Base-by-base conservation (phyloP, 164 flowering plant species). In the Vitis riparia region DNA sequence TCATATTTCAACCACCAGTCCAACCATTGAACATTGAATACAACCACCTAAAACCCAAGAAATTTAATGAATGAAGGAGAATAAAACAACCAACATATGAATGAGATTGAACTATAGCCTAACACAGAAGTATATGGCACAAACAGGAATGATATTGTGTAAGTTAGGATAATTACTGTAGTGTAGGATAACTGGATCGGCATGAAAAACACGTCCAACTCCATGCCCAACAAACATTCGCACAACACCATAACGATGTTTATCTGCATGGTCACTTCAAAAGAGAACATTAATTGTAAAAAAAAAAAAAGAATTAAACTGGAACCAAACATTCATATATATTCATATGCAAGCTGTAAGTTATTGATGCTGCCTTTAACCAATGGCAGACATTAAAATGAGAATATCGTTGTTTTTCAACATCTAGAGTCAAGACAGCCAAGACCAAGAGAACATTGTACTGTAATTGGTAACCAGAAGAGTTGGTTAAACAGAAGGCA, bases 171-270 rank as follows among this genome's bases (percentile, higher is more conserved):
- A 53, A 75, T 84, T 87, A 96, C 99, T 84, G 80, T 69, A 83
- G 76, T 96, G 99, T 48, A 85, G 81, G 78, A 96, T 72, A 75
- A 93, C 90, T 47, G 99, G 98, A 81, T 91, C 97, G 29, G 92
- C 82, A 79, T 96, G 99, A 73, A 96, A 96, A 71, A 86, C 92
- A 44, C 85, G 82, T 65, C 98, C 99, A 73, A 96, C 93, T 11
- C 99, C 99, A 79, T 96, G 99, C 68, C 99, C 99, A 65, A 91
- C 95, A 83, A 93, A 96, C 75, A 88, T 86, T 32, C 83, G 80
- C n/a, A 96, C 99, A 55, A 96, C 98, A 60, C 99, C 99, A 70
- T 84, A 93, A 10, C 76, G 68, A 75, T 83, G 78, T 74, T 88
- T 87, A 80, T 96, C 98, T 86, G 99, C 99, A 85, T 85, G 89